Base-by-base conservation (phyloP, 345 rosid genomes). In the Nasturtium officinale region DNA sequence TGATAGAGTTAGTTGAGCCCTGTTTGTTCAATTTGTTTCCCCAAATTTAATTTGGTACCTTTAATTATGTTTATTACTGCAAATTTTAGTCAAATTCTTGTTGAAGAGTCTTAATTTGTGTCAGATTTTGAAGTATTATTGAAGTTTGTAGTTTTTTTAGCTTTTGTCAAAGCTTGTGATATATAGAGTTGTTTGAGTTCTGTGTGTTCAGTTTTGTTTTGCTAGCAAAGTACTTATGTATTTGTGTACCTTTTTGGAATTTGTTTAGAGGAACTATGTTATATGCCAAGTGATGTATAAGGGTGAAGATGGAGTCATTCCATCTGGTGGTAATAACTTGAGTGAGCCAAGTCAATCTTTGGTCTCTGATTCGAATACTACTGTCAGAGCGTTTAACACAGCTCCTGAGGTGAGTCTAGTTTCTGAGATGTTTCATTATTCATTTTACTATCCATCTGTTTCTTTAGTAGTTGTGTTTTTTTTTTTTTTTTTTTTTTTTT, bases 261-360 rank as follows among this genome's bases (percentile, higher is more conserved):
- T 61, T 61, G 7, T 7, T 51, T 15, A 66, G 71, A 68, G 52
- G 29, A 29, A 28, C 30, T 68, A 68, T 55, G 73, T 56, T 42
- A 42, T 68, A 9, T 68, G 73, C 73, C 17, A 68, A 68, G 43
- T 68, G 0, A 55, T 40, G 63, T 68, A 38, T 68, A 68, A 68
- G 29, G 73, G 73, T 68, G 73, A 68, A 16, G 73, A 16, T 12
- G 73, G 6, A 10, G 72, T 53, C 51, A 17, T 56, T 2, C 15
- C 43, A 68, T 54, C 18, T 11, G 72, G 33, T 67, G 66, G 40
- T 18, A 42, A 42, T 18, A 12, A 15, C 23, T 3, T 12, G 13
- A 68, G 43, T 28, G 72, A 28, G 38, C 62, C 63, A 3, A 68
- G 72, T 28, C 52, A 54, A 18, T 68, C 72, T 26, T 12, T 68